Conservation (phyloP, 306 rosid species). For the Trifolium subterraneum region DNA sequence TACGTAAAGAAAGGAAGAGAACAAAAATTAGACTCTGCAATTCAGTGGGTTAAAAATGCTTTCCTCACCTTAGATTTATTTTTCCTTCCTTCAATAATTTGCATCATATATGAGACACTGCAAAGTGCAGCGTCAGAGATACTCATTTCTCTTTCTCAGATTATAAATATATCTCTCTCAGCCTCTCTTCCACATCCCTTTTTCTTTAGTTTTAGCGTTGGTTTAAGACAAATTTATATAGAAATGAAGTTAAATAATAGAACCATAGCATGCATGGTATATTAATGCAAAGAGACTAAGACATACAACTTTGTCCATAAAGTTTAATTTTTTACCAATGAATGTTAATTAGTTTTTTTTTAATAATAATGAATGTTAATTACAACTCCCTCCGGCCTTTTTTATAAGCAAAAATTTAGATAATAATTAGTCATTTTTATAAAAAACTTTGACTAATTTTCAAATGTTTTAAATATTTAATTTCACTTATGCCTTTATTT, state of each 20-base stretch:
- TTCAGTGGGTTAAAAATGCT: constrained; percentile 37
- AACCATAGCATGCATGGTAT: constrained; percentile 9
- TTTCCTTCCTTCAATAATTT: constrained; percentile 24
- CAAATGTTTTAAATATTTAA: no score
- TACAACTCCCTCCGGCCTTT: no score
- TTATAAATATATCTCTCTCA: no score
- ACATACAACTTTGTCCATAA: constrained; percentile 21
- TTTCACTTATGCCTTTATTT: no score
- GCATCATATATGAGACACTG: constrained; percentile 55
- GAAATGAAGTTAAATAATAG: background rate
- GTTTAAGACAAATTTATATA: background rate
- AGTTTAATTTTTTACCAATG: no score
- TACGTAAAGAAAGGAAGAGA: constrained; percentile 41
- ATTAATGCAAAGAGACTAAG: constrained; percentile 21
- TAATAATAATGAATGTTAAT: no score
- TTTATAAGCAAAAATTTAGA: no score
- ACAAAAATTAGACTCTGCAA: constrained; percentile 47
- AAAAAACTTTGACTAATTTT: no score
- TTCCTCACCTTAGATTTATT: constrained; percentile 44
- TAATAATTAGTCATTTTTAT: no score
- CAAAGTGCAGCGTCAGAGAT: constrained; percentile 41
- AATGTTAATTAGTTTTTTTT: no score
- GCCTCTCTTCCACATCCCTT: background rate
- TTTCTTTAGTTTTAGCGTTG: constrained; percentile 20
- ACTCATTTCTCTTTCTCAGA: constrained; percentile 30